Percentiles rank a stretch among this genome's conserved stretches.
Evolutionary conservation across 116 monocot species (phyloP).

Genomic region (Phalaenopsis hybrid): DNA sequence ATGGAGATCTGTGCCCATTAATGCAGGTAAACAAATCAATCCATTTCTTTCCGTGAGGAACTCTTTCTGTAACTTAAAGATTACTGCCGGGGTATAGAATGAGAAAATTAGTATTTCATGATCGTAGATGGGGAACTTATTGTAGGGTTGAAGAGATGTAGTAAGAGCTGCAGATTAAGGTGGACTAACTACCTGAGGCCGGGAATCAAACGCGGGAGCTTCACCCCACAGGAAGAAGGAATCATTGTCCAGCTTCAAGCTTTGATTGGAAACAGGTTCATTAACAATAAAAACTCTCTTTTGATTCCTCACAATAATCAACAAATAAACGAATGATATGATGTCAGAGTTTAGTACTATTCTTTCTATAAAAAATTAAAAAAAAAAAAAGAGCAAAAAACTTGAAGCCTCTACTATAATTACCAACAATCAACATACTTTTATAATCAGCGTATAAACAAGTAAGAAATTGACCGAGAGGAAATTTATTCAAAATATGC

Average conservation of each 20-base stretch:
- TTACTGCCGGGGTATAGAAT: background rate
- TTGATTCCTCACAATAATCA: too few relatives aligned
- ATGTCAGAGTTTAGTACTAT: too few relatives aligned
- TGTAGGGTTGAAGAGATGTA: conserved; percentile 10
- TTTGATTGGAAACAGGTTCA: conserved; percentile 7
- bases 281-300: background rate
- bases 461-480: too few relatives aligned
- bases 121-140: background rate
- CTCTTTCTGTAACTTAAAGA: background rate
- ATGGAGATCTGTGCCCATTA: conserved; percentile 13
- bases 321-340: too few relatives aligned
- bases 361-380: too few relatives aligned
- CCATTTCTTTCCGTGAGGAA: background rate
- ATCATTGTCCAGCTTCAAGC: conserved; percentile 14
- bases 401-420: too few relatives aligned
- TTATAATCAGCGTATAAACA: too few relatives aligned
- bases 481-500: too few relatives aligned
- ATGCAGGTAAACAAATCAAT: conserved; percentile 3
- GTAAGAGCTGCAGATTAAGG: conserved; percentile 18
- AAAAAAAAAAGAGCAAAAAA: too few relatives aligned
- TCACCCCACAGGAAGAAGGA: conserved; percentile 13
- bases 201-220: conserved; percentile 19
- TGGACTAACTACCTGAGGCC: conserved; percentile 21
- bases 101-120: background rate
- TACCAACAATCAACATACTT: too few relatives aligned